Evolutionary conservation across 768 basidiomycete species (phyloP).

Genomic region (Leccinum longicurvipes): DNA sequence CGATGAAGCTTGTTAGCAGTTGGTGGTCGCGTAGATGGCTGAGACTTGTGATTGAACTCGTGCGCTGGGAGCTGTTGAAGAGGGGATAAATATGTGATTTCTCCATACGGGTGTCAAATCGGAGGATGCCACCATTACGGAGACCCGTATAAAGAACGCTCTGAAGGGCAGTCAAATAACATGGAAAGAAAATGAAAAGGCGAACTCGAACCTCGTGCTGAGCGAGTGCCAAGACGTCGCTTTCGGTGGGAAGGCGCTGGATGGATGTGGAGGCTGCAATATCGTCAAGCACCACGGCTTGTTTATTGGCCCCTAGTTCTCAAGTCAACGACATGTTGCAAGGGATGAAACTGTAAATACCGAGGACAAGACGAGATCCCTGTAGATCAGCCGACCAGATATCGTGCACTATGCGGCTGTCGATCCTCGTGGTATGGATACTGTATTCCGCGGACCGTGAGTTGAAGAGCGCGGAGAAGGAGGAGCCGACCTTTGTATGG

Average conservation of each 20-base stretch:
- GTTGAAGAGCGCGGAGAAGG: not conserved
- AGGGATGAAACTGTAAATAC: conserved; percentile 28
- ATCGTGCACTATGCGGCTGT: conserved; percentile 45
- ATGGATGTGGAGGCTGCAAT: conserved; percentile 39
- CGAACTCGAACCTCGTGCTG: conserved; percentile 43
- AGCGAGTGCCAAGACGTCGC: conserved; percentile 62
- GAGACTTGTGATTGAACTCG: conserved; percentile 54
- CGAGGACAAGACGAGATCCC: conserved; percentile 48
- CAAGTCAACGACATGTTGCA: not conserved
- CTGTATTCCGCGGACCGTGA: conserved; percentile 5
- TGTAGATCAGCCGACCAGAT: conserved; percentile 54
- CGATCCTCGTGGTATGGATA: conserved; percentile 26
- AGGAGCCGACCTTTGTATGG: conserved; percentile 36
- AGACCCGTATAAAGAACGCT: conserved; percentile 52
- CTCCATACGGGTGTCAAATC: conserved; percentile 55
- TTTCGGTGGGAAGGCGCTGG: conserved; percentile 46
- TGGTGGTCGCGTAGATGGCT: conserved; percentile 47
- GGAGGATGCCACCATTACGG: conserved; percentile 55
- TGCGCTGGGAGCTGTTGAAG: conserved; percentile 33
- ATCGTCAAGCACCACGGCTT: conserved; percentile 51
- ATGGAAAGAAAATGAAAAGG: not conserved
- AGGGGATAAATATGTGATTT: conserved; percentile 37
- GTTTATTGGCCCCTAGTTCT: conserved; percentile 49
- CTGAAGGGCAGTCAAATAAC: conserved; percentile 28
- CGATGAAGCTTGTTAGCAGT: conserved; percentile 55